Evolutionary conservation across 2,329 filamentous ascomycete genomes (phyloP).

Genomic region (Xylariomycetidae sp.): DNA sequence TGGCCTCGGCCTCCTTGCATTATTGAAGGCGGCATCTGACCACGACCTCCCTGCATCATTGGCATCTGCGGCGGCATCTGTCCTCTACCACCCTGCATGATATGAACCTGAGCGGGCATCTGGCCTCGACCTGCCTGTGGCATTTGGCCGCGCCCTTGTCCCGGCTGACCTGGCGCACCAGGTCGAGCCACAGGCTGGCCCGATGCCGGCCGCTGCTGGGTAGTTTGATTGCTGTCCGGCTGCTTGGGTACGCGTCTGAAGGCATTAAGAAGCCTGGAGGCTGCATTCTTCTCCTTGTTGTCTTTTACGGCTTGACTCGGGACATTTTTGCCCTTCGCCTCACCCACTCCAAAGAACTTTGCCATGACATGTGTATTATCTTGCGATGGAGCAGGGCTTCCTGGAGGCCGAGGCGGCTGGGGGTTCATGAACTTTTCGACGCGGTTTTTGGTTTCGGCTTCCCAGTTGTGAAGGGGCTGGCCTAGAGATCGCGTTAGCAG

Average conservation of each 20-base stretch:
- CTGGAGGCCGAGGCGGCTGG: constrained; percentile 11
- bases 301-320: too few species aligned
- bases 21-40: constrained; percentile 12
- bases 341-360: constrained; percentile 23
- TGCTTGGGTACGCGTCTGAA: constrained; percentile 24
- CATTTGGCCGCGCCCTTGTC: constrained; percentile 13
- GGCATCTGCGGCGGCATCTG: constrained; percentile 16
- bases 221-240: background rate
- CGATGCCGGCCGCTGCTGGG: constrained; percentile 9
- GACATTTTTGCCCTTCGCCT: too few species aligned
- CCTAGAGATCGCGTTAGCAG: too few species aligned
- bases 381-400: constrained; percentile 16
- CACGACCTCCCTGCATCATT: constrained; percentile 8
- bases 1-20: constrained; percentile 14
- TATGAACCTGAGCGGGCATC: too few species aligned
- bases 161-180: constrained; percentile 8
- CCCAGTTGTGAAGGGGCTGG: too few species aligned
- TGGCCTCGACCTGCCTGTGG: too few species aligned
- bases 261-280: constrained; percentile 23
- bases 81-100: constrained; percentile 10
- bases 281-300: constrained; percentile 26
- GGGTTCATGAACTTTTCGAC: constrained; percentile 4
- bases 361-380: constrained; percentile 18
- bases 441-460: too few species aligned
- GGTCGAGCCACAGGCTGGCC: constrained; percentile 6